Percentiles rank a stretch among this genome's conserved stretches.
These are phyloP conservation scores for Lentinula guzmanii DNA, from an alignment of 768 basidiomycete species.

Conservation along the genomic window DNA sequence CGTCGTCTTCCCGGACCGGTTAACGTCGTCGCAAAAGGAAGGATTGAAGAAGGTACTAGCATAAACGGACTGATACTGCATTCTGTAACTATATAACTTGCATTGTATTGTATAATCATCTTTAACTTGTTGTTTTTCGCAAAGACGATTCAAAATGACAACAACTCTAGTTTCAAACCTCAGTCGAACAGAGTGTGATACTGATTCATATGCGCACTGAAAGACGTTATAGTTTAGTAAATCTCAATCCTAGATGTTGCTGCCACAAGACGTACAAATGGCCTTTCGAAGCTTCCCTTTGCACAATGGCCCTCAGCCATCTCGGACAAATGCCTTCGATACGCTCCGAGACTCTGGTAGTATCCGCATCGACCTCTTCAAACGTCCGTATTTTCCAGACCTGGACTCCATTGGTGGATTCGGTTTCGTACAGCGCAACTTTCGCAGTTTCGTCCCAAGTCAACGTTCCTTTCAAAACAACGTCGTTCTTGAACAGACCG, in stretches of 20 bases:
- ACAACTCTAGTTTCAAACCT: too few relatives aligned
- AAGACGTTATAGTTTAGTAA: too few relatives aligned
- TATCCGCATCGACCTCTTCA: slow-evolving; percentile 16
- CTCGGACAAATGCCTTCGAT: slow-evolving; percentile 24
- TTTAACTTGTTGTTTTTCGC: too few relatives aligned
- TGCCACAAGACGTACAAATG: slow-evolving; percentile 17
- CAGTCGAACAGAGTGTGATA: background rate
- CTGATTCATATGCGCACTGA: background rate
- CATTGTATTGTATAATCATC: background rate
- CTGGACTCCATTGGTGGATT: slow-evolving; percentile 10
- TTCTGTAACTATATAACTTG: background rate
- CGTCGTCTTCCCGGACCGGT: slow-evolving; percentile 71
- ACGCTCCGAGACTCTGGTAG: slow-evolving; percentile 24
- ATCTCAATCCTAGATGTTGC: background rate
- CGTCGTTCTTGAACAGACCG: slow-evolving; percentile 20
- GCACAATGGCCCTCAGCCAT: slow-evolving; percentile 19
- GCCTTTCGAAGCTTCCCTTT: slow-evolving; percentile 16
- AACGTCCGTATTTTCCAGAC: slow-evolving; percentile 27
- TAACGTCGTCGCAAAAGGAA: slow-evolving; percentile 78
- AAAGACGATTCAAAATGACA: too few relatives aligned
- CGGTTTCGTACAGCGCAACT: slow-evolving; percentile 24
- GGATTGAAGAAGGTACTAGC: slow-evolving; percentile 64
- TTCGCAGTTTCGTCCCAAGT: slow-evolving; percentile 24
- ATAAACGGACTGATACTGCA: slow-evolving; percentile 14
- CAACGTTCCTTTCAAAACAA: slow-evolving; percentile 23